Base-by-base conservation (phyloP, 176 grass and related monocot species). In the Eleusine coracana region DNA sequence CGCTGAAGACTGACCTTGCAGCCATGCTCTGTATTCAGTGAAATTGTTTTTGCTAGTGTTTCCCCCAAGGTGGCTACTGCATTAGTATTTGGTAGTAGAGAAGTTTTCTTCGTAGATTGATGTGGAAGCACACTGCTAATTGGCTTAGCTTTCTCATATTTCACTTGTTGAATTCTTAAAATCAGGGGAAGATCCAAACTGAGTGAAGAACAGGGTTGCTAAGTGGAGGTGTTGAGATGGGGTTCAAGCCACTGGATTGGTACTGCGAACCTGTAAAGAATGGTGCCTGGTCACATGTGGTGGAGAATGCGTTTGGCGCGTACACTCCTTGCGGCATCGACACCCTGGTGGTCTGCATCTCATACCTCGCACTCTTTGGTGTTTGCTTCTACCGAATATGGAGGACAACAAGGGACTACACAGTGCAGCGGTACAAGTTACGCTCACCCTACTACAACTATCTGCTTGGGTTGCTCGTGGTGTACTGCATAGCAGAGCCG, bases 381-480 rank as follows among this genome's bases (percentile, higher is more conserved):
- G 91, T 85, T 45, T 96, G 91, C 87, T 93, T 99, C 81, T 99
- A 99, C 28, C 90, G 96, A 21, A 93, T 93, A 87, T 96, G 96
- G 96, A 92, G 85, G 87, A 96, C 81, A 45, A 80, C 59, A 31
- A 83, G 70, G 62, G 96, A 99, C 83, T 83, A 90, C 83, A 85
- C 87, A 16, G 89, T 96, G 40, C 87, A 93, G 78, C 87, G 96
- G 31, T 99, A 82, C 89, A 79, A 84, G 69, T 28, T 96, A 40
- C 90, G 86, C 49, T 84, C 86, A 2, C 87, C 81, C 10, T 85
- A 87, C 65, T 96, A 89, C 87, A 99, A 90, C 77, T 99, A 99
- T 78, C 42, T 99, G 54, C 85, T 99, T 17, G 90, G 76, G 39
- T 50, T 94, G 9, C 82, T 99, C 34, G 82, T 83, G 5, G 65